A percentile compares a stretch with the other conserved stretches of the same genome.
phyloP scores from a whole-genome alignment of 225 moss, liverwort and hornwort genomes.

The Takakia lepidozioides region DNA sequence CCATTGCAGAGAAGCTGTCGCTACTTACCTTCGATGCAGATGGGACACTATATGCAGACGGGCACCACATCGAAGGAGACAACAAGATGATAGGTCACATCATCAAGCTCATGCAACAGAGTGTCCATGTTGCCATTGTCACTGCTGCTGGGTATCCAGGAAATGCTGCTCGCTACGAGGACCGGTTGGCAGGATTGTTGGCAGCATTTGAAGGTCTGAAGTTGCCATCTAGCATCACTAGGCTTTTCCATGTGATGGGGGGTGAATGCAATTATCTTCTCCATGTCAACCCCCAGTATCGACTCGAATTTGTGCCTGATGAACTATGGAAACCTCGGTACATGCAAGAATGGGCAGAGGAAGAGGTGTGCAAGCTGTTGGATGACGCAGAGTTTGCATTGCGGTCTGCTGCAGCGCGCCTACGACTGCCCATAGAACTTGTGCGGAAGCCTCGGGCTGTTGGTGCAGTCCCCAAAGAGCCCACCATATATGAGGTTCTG shows the following conservation, averaged over 20 bases:
- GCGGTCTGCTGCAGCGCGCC: constrained; percentile 58
- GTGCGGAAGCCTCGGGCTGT: constrained; percentile 81
- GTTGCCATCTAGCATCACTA: constrained; percentile 45
- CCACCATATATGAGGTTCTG: constrained; percentile 90
- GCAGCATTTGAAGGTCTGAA: constrained; percentile 64
- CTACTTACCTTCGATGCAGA: constrained; percentile 90
- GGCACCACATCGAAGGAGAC: constrained; percentile 86
- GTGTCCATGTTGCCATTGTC: constrained; percentile 79
- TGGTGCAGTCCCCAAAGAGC: constrained; percentile 72
- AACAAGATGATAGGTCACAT: constrained; percentile 93
- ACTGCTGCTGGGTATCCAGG: constrained; percentile 94
- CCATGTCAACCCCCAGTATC: constrained; percentile 54
- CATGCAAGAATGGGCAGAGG: constrained; percentile 72
- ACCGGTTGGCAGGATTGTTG: constrained; percentile 67
- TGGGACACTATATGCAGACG: constrained; percentile 86
- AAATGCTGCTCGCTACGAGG: constrained; percentile 60
- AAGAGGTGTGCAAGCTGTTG: constrained; percentile 53
- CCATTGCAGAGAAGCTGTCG: constrained; percentile 66
- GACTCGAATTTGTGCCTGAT: constrained; percentile 69
- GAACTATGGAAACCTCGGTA: constrained; percentile 73
- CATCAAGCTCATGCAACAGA: constrained; percentile 70
- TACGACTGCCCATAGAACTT: constrained; percentile 60
- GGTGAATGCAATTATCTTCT: constrained; percentile 95
- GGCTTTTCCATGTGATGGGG: constrained; percentile 81
- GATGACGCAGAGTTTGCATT: constrained; percentile 65